Conservation (phyloP, 495 filamentous ascomycete genomes). For the Trichoderma reesei region DNA sequence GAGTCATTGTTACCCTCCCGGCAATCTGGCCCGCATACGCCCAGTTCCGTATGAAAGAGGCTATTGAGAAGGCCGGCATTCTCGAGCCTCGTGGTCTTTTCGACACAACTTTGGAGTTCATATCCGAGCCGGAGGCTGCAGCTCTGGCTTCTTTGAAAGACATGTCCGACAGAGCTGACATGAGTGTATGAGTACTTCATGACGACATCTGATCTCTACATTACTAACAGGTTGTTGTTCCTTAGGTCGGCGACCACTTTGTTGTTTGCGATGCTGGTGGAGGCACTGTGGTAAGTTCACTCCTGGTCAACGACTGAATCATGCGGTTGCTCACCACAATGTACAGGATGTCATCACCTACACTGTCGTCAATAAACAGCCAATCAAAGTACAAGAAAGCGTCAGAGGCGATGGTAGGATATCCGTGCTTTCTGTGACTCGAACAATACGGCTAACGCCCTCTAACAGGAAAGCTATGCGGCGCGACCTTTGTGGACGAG, state of each 20-base stretch:
- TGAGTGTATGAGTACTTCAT: background rate
- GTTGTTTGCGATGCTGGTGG: slow-evolving; percentile 19
- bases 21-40: slow-evolving; percentile 24
- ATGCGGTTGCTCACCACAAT: background rate
- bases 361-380: background rate
- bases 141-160: slow-evolving; percentile 16
- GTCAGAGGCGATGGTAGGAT: slow-evolving; percentile 15
- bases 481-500: slow-evolving; percentile 18
- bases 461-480: slow-evolving; percentile 14
- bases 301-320: background rate
- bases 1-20: slow-evolving; percentile 21
- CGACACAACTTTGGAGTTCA: slow-evolving; percentile 14
- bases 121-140: slow-evolving; percentile 23
- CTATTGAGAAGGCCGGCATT: slow-evolving; percentile 16
- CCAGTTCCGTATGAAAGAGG: slow-evolving; percentile 15
- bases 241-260: slow-evolving; percentile 16
- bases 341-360: slow-evolving; percentile 17
- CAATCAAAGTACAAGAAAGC: slow-evolving; percentile 16
- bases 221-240: background rate
- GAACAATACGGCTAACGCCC: background rate
- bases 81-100: slow-evolving; percentile 9
- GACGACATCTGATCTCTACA: too few relatives aligned
- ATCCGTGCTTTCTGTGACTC: background rate
- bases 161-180: slow-evolving; percentile 12
- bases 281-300: slow-evolving; percentile 15